A percentile compares a stretch with the other conserved stretches of the same genome.
Conservation (phyloP, 1,284 basidiomycete species). For the Inonotus obliquus region DNA sequence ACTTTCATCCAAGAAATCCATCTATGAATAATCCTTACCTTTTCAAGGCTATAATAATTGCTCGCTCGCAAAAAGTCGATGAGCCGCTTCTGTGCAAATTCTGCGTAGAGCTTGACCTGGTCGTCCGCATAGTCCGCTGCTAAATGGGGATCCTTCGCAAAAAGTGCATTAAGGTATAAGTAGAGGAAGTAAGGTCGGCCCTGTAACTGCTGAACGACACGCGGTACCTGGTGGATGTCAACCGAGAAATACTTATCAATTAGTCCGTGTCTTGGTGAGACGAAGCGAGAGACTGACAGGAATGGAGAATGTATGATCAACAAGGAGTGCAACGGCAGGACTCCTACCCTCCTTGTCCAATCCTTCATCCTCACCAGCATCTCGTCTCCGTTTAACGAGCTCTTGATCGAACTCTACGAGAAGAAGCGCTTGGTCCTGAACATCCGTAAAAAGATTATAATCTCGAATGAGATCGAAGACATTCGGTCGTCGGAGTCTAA, state of each 20-base stretch:
- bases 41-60: slow-evolving; percentile 88
- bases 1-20: neutral
- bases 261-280: neutral
- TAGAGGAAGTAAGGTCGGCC: slow-evolving; percentile 81
- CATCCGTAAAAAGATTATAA: slow-evolving; percentile 91
- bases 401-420: slow-evolving; percentile 95
- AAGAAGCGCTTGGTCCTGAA: slow-evolving; percentile 88
- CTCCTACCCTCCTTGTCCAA: slow-evolving; percentile 35
- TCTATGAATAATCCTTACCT: slow-evolving; percentile 41
- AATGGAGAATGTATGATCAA: slow-evolving; percentile 95
- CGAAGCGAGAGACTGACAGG: slow-evolving; percentile 52
- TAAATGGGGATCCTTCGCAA: slow-evolving; percentile 81
- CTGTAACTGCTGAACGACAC: slow-evolving; percentile 86
- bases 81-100: slow-evolving; percentile 74
- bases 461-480: slow-evolving; percentile 96
- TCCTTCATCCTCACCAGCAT: slow-evolving; percentile 31
- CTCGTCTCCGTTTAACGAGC: slow-evolving; percentile 57
- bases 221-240: slow-evolving; percentile 57
- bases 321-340: slow-evolving; percentile 82
- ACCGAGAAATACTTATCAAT: no score
- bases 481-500: slow-evolving; percentile 80
- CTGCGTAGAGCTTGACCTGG: slow-evolving; percentile 91
- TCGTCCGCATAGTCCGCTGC: slow-evolving; percentile 81
- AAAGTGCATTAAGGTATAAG: slow-evolving; percentile 89
- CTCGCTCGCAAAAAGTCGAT: slow-evolving; percentile 92